These are phyloP conservation scores for Rhodamnia argentea DNA, from an alignment of 345 rosid genomes.

Conservation along the genomic window DNA sequence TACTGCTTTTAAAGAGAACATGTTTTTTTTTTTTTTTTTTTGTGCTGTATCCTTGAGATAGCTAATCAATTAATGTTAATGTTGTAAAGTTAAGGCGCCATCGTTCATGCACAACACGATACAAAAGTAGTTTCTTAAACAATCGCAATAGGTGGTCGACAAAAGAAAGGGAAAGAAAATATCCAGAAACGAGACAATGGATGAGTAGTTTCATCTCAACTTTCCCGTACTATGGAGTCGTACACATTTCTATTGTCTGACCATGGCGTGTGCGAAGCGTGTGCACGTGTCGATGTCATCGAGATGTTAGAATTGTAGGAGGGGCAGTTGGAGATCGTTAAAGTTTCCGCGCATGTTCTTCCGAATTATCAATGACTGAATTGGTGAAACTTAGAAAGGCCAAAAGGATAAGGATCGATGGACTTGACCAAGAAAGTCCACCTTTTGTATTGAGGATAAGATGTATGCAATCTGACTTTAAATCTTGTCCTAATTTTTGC, in stretches of 20 bases:
- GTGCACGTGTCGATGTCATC: background rate
- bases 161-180: background rate
- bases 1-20: background rate
- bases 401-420: background rate
- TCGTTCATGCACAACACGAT: background rate
- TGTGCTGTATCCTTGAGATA: background rate
- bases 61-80: background rate
- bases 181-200: background rate
- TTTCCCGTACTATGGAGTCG: background rate
- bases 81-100: background rate
- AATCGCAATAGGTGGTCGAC: background rate
- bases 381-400: background rate
- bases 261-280: background rate
- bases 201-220: background rate
- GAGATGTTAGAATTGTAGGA: background rate
- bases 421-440: background rate
- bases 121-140: background rate
- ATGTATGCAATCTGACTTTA: background rate
- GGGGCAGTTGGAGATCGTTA: background rate
- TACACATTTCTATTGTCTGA: background rate
- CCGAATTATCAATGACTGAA: background rate
- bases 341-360: background rate
- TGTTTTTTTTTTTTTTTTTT: background rate
- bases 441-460: background rate
- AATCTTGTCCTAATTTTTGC: no score